Evolutionary conservation across 179 eudicot species (phyloP), one percentile per base, ranked within the genome.

Genomic region (Carnegiea gigantea): DNA sequence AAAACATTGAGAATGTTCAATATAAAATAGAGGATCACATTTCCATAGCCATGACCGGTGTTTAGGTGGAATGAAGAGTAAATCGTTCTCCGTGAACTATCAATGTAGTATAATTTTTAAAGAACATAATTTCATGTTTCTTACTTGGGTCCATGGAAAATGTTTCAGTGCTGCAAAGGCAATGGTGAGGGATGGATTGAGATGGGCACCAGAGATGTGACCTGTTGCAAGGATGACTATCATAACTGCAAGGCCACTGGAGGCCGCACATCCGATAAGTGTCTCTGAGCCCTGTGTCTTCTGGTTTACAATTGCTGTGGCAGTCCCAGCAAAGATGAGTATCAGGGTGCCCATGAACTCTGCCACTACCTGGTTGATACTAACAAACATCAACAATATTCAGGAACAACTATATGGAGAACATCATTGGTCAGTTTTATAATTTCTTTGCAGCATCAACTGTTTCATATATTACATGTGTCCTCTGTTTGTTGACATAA

Each of bases 201-300:
- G 92, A 84, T 93, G 98, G 65, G 99, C 98, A 9, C 99, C 99
- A 0, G 99, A 95, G 82, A 95, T 95, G 83, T 95, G 99, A 23
- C 98, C 99, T 0, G 94, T 92, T 5, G 99, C 86, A 76, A 95
- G 89, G 60, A 95, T 95, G 77, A 94, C 87, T 9, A 91, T 89
- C 99, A 95, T 95, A 60, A 94, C 99, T 0, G 97, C 99, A n/a
- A 95, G 92, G 57, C 99, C 99, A 0, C 89, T 67, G 70, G 98
- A 90, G 60, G 91, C 94, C 1, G 98, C 98, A 2, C 89, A 89
- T 23, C 99, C 98, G 7, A 95, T 78, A 1, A 95, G 92, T 10
- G 97, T 92, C 79, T 93, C 98, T 2, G 97, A 75, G 77, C 97
- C 98, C 20, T 86, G 76, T 73, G 92, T 89, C 89, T 91, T 94